A percentile compares a stretch with the other conserved stretches of the same genome.
Evolutionary conservation across 1,139 yeast species (phyloP).

Genomic region (Hemisphaericaspora xylanilytica): DNA sequence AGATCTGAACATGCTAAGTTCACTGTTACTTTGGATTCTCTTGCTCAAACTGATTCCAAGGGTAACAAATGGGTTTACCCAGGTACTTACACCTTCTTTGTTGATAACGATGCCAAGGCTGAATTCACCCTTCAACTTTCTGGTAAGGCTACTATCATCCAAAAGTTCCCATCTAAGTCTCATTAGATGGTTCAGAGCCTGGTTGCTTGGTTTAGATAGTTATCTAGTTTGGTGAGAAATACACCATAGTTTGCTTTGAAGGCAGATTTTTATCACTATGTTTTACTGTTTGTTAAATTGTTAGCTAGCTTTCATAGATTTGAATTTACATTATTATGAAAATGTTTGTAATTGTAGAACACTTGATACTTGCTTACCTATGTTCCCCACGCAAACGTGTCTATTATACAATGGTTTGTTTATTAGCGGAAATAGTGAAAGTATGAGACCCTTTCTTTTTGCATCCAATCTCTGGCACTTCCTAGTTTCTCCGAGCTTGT

Average conservation of each 20-base stretch:
- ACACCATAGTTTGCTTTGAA: too few relatives aligned
- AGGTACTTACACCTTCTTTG: slow-evolving; percentile 9
- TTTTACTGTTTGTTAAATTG: slow-evolving; percentile 1
- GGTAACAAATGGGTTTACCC: slow-evolving; percentile 9
- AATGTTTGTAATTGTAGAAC: too few relatives aligned
- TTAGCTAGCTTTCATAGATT: neutral
- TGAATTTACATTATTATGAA: neutral
- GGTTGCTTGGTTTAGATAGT: neutral
- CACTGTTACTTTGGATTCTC: slow-evolving; percentile 8
- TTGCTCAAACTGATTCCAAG: slow-evolving; percentile 5
- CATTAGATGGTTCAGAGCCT: slow-evolving; percentile 2
- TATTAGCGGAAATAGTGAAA: neutral
- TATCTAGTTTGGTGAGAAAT: neutral
- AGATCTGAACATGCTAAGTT: slow-evolving; percentile 6
- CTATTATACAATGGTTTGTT: too few relatives aligned
- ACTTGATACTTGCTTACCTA: neutral
- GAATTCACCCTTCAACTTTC: neutral
- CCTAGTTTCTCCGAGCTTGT: neutral
- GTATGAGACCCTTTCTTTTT: too few relatives aligned
- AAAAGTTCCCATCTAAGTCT: slow-evolving; percentile 6
- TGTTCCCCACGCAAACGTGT: slow-evolving; percentile 1
- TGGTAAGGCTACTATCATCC: slow-evolving; percentile 6
- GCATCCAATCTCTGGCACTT: neutral
- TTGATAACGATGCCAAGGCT: slow-evolving; percentile 5
- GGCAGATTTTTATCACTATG: too few relatives aligned